Evolutionary conservation across 208 protist species (phyloP).

Genomic region (Crithidia thermophila): DNA sequence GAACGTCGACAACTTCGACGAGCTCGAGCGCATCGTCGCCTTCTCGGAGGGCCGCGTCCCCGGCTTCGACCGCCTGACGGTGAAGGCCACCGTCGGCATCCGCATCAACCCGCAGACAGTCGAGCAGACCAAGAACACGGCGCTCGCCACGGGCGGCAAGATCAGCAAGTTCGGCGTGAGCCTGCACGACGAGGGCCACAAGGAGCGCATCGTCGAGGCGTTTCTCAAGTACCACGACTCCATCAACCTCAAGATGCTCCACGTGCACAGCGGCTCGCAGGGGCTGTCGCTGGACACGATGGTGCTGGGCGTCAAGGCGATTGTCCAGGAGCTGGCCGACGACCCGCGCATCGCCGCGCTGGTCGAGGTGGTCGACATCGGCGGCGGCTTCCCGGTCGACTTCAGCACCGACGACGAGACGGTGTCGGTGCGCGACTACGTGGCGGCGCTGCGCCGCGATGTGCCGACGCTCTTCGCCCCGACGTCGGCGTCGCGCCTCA

Average conservation of each 20-base stretch:
- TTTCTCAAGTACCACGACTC: slow-evolving; percentile 41
- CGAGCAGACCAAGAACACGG: slow-evolving; percentile 40
- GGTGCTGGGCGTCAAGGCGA: slow-evolving; percentile 46
- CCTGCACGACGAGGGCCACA: slow-evolving; percentile 51
- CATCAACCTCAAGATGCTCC: slow-evolving; percentile 60
- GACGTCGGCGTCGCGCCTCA: slow-evolving; percentile 24
- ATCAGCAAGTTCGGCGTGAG: slow-evolving; percentile 77
- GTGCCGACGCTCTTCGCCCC: slow-evolving; percentile 51
- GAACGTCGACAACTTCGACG: slow-evolving; percentile 78
- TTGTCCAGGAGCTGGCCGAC: slow-evolving; percentile 36
- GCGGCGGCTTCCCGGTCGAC: slow-evolving; percentile 66
- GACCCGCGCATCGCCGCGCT: slow-evolving; percentile 29
- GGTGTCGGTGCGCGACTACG: slow-evolving; percentile 45
- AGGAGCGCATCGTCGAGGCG: slow-evolving; percentile 40
- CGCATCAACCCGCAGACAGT: slow-evolving; percentile 77
- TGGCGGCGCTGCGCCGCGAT: slow-evolving; percentile 23
- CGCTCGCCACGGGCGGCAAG: slow-evolving; percentile 49
- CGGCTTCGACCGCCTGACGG: slow-evolving; percentile 15
- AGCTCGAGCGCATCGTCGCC: slow-evolving; percentile 55
- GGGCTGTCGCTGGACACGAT: slow-evolving; percentile 61
- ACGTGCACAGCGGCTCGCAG: slow-evolving; percentile 74
- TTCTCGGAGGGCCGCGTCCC: slow-evolving; percentile 28
- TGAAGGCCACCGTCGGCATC: slow-evolving; percentile 50
- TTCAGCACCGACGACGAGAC: slow-evolving; percentile 50
- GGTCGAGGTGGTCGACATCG: slow-evolving; percentile 57